Conservation (phyloP, 2,329 filamentous ascomycete genomes). For the Colletotrichum lini region DNA sequence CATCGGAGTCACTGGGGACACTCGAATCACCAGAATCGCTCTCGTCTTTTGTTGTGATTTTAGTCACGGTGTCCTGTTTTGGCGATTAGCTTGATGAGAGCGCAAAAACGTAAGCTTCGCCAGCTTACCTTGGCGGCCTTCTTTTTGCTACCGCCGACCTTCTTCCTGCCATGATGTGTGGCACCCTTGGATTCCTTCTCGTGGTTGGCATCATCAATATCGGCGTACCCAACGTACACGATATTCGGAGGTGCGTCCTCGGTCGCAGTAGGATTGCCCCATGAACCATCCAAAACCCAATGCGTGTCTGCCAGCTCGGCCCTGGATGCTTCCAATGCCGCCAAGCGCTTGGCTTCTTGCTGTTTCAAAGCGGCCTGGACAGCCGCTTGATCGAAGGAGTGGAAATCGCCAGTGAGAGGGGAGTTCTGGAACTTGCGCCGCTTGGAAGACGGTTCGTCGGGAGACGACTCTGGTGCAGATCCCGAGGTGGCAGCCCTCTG, state of each 20-base stretch:
- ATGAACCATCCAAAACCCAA: constrained; percentile 77
- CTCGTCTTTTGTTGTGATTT: constrained; percentile 41
- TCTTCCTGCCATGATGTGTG: constrained; percentile 53
- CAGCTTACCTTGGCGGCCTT: constrained; percentile 49
- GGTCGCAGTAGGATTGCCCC: constrained; percentile 37
- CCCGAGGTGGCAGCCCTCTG: constrained; percentile 82
- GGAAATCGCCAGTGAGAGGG: constrained; percentile 52
- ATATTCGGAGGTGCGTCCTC: constrained; percentile 63
- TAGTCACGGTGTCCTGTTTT: constrained; percentile 40
- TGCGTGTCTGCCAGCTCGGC: constrained; percentile 77
- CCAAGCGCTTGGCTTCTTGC: constrained; percentile 76
- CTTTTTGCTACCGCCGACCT: constrained; percentile 51
- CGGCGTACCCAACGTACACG: constrained; percentile 70
- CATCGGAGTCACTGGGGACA: constrained; percentile 48
- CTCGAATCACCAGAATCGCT: constrained; percentile 45
- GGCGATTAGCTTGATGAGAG: constrained; percentile 25
- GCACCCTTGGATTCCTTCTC: constrained; percentile 53
- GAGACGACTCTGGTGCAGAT: constrained; percentile 59
- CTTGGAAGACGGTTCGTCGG: constrained; percentile 71
- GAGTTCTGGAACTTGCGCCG: constrained; percentile 68
- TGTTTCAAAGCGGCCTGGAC: constrained; percentile 75
- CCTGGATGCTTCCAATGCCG: constrained; percentile 73
- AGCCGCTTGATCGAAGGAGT: constrained; percentile 69
- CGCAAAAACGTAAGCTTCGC: no score
- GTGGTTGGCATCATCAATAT: constrained; percentile 58